Base-by-base conservation (phyloP, 2,329 filamentous ascomycete genomes). In the Pseudogymnoascus sp. region DNA sequence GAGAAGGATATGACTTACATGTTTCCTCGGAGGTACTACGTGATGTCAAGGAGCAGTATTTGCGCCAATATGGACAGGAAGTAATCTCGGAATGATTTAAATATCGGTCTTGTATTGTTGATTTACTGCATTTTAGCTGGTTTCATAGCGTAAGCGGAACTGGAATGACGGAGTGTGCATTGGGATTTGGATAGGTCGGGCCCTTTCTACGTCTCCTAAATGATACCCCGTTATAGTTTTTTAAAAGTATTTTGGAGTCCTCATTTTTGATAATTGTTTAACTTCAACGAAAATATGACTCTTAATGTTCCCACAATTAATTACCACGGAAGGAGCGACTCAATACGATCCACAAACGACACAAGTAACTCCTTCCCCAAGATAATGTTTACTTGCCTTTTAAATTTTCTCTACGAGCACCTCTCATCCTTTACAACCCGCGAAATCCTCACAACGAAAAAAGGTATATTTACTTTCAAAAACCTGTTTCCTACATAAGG, bases 1-100 rank as follows among this genome's bases (percentile, higher is more conserved):
- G 47, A 3, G 47, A 54, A 1, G 47, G 47, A 3, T 54, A 54
- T 34, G 16, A 14, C 16, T 54, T 54, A 14, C 6, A 11, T 54
- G 47, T 34, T 32, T 32, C 28, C 28, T 6, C 20, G 8, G 16
- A 8, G 47, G 47, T 54, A 18, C 28, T 54, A 16, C 47, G 47
- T 28, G 1, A 12, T 18, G 28, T 54, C 4, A 54, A 54, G n/a
- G 9, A 5, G 16, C 47, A 54, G n/a, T 54, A 32, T 54, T 28
- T 54, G 28, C 6, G n/a, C 9, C 47, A 54, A 14, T 54, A 54
- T 32, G 11, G 8, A 1, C 32, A 16, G 16, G 47, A 54, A 20
- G 47, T n/a, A 7, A 54, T 54, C 32, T 54, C 47, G 25, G 47
- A 54, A 18, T 54, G 47, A 54, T 54, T 54, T 54, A 32, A 32